phyloP scores from a whole-genome alignment of 306 rosid species.

The Malus sieversii region DNA sequence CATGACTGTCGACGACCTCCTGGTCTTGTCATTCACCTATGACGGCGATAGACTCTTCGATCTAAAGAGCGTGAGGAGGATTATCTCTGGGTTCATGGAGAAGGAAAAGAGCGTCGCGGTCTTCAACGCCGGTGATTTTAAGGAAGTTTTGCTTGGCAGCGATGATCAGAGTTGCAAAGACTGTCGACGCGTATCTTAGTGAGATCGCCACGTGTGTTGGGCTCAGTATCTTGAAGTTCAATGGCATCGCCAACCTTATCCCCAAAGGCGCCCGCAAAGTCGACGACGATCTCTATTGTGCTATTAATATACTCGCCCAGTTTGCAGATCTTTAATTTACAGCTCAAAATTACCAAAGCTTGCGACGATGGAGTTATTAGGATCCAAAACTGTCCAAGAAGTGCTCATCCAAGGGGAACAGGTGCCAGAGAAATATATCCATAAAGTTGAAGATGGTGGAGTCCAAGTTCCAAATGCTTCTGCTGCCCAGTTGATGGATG shows the following conservation, averaged over 20 bases:
- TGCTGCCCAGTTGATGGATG: slow-evolving; percentile 18
- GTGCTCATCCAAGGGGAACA: background rate
- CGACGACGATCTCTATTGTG: slow-evolving; percentile 76
- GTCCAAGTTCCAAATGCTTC: slow-evolving; percentile 3
- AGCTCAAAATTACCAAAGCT: background rate
- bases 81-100: slow-evolving; percentile 56
- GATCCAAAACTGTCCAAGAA: slow-evolving; percentile 31
- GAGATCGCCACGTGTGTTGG: slow-evolving; percentile 53
- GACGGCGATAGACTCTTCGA: slow-evolving; percentile 81
- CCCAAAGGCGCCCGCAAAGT: slow-evolving; percentile 59
- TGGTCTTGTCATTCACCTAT: slow-evolving; percentile 60
- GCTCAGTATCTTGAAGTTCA: slow-evolving; percentile 62
- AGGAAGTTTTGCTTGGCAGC: slow-evolving; percentile 40
- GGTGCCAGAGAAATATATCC: slow-evolving; percentile 27
- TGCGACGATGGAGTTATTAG: background rate
- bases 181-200: slow-evolving; percentile 44
- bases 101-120: slow-evolving; percentile 61
- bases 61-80: slow-evolving; percentile 61
- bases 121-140: slow-evolving; percentile 42
- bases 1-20: slow-evolving; percentile 62
- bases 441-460: slow-evolving; percentile 19
- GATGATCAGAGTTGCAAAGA: slow-evolving; percentile 56
- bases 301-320: slow-evolving; percentile 38
- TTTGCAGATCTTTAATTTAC: no score
- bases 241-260: slow-evolving; percentile 51